Base-by-base conservation (phyloP, 169 alveolate genomes). In the Plasmodium vinckei region DNA sequence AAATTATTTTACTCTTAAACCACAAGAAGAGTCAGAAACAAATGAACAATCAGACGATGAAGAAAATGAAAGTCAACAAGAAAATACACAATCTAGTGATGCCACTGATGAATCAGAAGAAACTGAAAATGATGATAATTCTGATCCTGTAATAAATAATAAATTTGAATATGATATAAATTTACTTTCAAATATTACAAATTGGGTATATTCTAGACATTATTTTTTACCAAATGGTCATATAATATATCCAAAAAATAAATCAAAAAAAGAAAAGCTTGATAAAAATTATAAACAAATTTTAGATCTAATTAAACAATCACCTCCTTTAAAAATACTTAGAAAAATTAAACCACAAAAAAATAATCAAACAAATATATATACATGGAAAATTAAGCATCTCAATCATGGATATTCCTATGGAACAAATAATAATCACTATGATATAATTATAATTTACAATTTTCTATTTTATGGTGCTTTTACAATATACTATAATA, bases 141-240 rank as follows among this genome's bases (percentile, higher is more conserved):
- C 44, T 13, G 73, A 27, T 6, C 27, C 65, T 49, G 33, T 63
- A 1, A 67, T 63, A 64, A 77, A 77, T 64, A 61, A 61, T 23
- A 77, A 77, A 19, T 77, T 77, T 56, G 61, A 77, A 21, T 61
- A 7, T 15, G 88, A 77, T 47, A 39, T 67, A 19, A 46, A 77
- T 63, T 4, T 54, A 4, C 54, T 77, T 4, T 23, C 19, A 51
- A 54, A 68, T 27, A 9, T 77, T 6, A 57, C 63, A 1, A 77
- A 77, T 46, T 77, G 88, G 88, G 88, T 77, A n/a, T 56, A 77
- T 69, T 77, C 23, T 23, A 77, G 49, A 57, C 33, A 63, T 65
- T 9, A 23, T 59, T 64, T 77, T 59, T 57, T 77, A 13, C 88
- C 77, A 13, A 77, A 77, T 51, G 88, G 88, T 5, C 88, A 77